Evolutionary conservation across 2,329 filamentous ascomycete genomes (phyloP).

Genomic region (Aspergillus sp.): DNA sequence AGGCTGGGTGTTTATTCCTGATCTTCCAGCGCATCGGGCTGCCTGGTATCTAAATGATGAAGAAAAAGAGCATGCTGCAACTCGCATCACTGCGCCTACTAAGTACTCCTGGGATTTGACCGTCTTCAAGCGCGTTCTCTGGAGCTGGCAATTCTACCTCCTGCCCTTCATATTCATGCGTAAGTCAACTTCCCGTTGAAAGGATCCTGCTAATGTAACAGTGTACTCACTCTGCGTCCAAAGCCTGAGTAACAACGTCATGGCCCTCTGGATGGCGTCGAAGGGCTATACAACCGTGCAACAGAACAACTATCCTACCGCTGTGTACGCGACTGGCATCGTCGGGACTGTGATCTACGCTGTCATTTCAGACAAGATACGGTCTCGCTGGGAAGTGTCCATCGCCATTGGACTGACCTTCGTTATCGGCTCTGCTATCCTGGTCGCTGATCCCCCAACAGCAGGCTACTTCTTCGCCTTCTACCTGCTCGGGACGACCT

Average conservation of each 20-base stretch:
- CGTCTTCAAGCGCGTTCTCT: constrained; percentile 33
- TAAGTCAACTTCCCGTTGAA: constrained; percentile 17
- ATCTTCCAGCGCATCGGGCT: constrained; percentile 42
- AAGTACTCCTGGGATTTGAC: constrained; percentile 28
- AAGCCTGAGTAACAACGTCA: constrained; percentile 46
- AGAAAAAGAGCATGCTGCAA: constrained; percentile 37
- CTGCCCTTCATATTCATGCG: constrained; percentile 49
- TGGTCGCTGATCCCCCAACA: constrained; percentile 5
- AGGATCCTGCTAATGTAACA: background rate
- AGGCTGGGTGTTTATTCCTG: constrained; percentile 49
- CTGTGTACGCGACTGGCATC: constrained; percentile 44
- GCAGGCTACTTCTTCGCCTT: constrained; percentile 47
- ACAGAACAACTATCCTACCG: constrained; percentile 49
- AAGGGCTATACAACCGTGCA: constrained; percentile 45
- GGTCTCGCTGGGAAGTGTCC: constrained; percentile 47
- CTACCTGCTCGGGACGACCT: constrained; percentile 47
- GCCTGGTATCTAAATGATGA: constrained; percentile 41
- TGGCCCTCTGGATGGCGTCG: constrained; percentile 48
- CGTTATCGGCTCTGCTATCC: constrained; percentile 32
- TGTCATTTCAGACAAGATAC: constrained; percentile 42
- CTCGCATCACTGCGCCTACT: constrained; percentile 35
- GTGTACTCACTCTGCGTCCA: constrained; percentile 48
- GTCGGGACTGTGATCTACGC: constrained; percentile 44
- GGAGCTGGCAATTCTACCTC: constrained; percentile 50
- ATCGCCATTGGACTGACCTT: constrained; percentile 46